phyloP scores from a whole-genome alignment of 2,329 filamentous ascomycete genomes.

The Nectriaceae sp. region DNA sequence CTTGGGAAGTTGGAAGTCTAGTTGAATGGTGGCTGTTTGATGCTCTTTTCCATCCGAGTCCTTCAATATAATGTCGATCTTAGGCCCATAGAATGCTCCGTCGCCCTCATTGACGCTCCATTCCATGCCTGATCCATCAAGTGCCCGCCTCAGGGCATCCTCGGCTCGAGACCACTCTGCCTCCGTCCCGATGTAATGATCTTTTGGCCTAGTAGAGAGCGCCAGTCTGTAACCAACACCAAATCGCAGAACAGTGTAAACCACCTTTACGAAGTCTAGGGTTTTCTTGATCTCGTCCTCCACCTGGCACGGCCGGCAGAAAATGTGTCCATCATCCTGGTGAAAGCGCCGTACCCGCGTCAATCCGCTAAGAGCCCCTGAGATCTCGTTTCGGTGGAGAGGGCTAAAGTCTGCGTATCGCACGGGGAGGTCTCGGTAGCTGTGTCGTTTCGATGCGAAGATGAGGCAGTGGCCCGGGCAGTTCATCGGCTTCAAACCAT shows the following conservation, averaged over 20 bases:
- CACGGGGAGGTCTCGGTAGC: constrained; percentile 79
- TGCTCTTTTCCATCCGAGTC: constrained; percentile 85
- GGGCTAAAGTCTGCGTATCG: constrained; percentile 87
- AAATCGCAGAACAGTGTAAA: constrained; percentile 70
- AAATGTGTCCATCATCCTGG: constrained; percentile 90
- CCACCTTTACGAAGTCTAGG: constrained; percentile 71
- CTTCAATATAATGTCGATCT: constrained; percentile 82
- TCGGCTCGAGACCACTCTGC: constrained; percentile 61
- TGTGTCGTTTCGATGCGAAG: constrained; percentile 72
- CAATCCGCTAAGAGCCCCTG: constrained; percentile 77
- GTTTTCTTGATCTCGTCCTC: constrained; percentile 72
- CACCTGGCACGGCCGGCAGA: constrained; percentile 78
- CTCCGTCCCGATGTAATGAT: constrained; percentile 74
- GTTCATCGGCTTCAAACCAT: constrained; percentile 91
- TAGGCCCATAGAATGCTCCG: constrained; percentile 88
- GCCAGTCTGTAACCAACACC: constrained; percentile 71
- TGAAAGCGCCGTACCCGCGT: constrained; percentile 86
- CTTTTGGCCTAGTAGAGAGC: constrained; percentile 75
- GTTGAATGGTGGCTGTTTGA: constrained; percentile 85
- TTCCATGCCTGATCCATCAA: constrained; percentile 67
- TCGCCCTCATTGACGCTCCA: constrained; percentile 81
- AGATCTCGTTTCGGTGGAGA: constrained; percentile 84
- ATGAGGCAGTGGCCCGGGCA: constrained; percentile 87
- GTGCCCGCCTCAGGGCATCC: constrained; percentile 39
- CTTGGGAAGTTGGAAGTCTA: constrained; percentile 87